Evolutionary conservation across 208 protist species (phyloP), one percentile per base, ranked within the genome.

Genomic region (Kentomonas sorsogonicus): DNA sequence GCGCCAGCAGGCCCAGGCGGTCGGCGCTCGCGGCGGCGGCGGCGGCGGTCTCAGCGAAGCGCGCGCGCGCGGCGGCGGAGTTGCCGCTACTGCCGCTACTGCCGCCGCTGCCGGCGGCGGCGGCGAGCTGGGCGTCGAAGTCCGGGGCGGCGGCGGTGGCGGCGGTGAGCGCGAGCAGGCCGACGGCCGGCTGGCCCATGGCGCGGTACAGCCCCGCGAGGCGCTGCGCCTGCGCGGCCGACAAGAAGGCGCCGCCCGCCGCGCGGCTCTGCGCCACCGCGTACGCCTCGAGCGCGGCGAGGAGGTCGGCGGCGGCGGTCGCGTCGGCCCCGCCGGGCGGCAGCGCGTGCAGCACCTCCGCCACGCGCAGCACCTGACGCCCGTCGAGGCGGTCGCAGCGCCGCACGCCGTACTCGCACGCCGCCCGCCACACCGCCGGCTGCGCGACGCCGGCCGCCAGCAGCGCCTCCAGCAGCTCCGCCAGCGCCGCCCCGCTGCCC

Each of bases 381-480:
- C 78, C 84, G 34, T 74, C 74, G 34, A 94, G 75, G 34, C 34
- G 66, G 55, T 78, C 69, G 11, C 91, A 66, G 29, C 68, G 62
- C 40, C 72, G 75, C n/a, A 88, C 72, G 60, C 75, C 81, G 64
- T 94, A 81, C 56, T 91, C 81, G 4, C 79, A 80, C 9, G 91
- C 47, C n/a, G 77, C 53, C 23, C 69, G 56, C 84, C 87, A 94
- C 40, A 86, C 74, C 47, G 88, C 82, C 70, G 81, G 73, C 22
- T 86, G 70, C 38, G 63, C 45, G 15, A 89, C 75, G 0, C 65
- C 69, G 0, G 72, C 77, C 16, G 20, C 29, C 23, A 74, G 67
- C 18, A 91, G 48, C 9, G 82, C 75, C 27, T 81, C 69, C n/a
- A 90, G 74, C 33, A 93, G 69, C 51, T 64, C 45, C 23, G 69